Conservation (phyloP, 805 yeast genomes). For the Priceomyces castillae region DNA sequence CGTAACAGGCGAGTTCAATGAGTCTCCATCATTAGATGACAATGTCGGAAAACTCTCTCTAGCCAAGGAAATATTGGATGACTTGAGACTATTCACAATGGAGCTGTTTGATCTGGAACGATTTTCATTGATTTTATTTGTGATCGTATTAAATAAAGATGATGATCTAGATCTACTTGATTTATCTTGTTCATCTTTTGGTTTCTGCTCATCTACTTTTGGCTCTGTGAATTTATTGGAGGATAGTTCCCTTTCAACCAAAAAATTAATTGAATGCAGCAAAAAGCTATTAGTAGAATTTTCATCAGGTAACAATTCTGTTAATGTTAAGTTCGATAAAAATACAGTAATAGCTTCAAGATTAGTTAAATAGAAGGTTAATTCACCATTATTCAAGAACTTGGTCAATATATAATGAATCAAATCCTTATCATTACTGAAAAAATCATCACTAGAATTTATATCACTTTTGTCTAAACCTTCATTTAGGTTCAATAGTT, state of each 20-base stretch:
- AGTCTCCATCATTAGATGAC: conserved; percentile 7
- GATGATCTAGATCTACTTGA: conserved; percentile 34
- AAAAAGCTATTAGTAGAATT: conserved; percentile 17
- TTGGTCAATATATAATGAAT: conserved; percentile 23
- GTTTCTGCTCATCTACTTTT: conserved; percentile 16
- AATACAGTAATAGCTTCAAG: conserved; percentile 41
- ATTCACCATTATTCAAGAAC: conserved; percentile 38
- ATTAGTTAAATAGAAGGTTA: conserved; percentile 39
- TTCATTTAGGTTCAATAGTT: conserved; percentile 28
- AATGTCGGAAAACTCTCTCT: conserved; percentile 30
- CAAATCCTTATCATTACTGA: conserved; percentile 29
- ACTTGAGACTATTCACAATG: conserved; percentile 18
- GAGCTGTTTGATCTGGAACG: conserved; percentile 35
- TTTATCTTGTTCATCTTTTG: conserved; percentile 9
- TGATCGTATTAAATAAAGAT: conserved; percentile 37
- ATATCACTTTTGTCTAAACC: conserved; percentile 8
- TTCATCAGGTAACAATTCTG: conserved; percentile 20
- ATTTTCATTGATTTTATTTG: conserved; percentile 30
- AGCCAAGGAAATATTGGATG: conserved; percentile 11
- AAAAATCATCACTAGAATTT: conserved; percentile 14
- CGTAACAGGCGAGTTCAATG: conserved; percentile 14
- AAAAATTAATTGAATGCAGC: conserved; percentile 21
- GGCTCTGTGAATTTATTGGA: conserved; percentile 28
- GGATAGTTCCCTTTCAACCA: conserved; percentile 30
- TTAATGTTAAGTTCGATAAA: conserved; percentile 33